These are phyloP conservation scores for Komagataella pseudopastoris DNA, from an alignment of 805 yeast genomes.

Conservation along the genomic window DNA sequence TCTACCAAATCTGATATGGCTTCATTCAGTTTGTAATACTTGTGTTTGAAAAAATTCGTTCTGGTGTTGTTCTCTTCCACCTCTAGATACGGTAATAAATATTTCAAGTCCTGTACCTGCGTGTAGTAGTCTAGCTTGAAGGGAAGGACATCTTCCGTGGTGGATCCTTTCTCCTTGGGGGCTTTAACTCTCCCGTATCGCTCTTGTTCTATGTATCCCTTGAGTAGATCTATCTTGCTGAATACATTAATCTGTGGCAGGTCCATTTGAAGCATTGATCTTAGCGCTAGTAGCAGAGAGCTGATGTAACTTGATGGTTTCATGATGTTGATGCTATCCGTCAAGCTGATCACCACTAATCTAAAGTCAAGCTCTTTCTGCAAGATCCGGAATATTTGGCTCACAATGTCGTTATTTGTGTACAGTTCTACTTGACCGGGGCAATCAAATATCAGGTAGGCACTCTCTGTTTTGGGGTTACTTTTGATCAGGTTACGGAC, in stretches of 20 bases:
- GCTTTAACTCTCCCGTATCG: slow-evolving; percentile 5
- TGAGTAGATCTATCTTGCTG: slow-evolving; percentile 76
- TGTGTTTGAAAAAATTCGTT: slow-evolving; percentile 29
- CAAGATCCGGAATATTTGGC: slow-evolving; percentile 49
- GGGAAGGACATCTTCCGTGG: slow-evolving; percentile 34
- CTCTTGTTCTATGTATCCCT: slow-evolving; percentile 28
- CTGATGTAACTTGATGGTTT: slow-evolving; percentile 86
- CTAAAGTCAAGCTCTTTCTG: slow-evolving; percentile 57
- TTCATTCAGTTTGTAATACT: slow-evolving; percentile 48
- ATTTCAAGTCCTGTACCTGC: slow-evolving; percentile 75
- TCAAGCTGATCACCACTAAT: slow-evolving; percentile 70
- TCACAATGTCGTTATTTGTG: slow-evolving; percentile 75
- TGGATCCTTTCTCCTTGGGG: not conserved
- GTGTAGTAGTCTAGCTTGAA: slow-evolving; percentile 79
- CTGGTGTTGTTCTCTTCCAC: slow-evolving; percentile 58
- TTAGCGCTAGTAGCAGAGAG: slow-evolving; percentile 59
- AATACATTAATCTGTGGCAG: slow-evolving; percentile 89
- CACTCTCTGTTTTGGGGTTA: slow-evolving; percentile 26
- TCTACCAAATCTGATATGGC: slow-evolving; percentile 73
- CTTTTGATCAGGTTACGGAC: slow-evolving; percentile 38
- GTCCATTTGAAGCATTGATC: slow-evolving; percentile 89
- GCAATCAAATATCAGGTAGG: slow-evolving; percentile 70
- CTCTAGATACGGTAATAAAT: slow-evolving; percentile 53
- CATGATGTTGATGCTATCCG: slow-evolving; percentile 73
- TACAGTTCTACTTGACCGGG: slow-evolving; percentile 96